phyloP scores from a whole-genome alignment of 148 eudicot genomes.

The Arbutus unedo region DNA sequence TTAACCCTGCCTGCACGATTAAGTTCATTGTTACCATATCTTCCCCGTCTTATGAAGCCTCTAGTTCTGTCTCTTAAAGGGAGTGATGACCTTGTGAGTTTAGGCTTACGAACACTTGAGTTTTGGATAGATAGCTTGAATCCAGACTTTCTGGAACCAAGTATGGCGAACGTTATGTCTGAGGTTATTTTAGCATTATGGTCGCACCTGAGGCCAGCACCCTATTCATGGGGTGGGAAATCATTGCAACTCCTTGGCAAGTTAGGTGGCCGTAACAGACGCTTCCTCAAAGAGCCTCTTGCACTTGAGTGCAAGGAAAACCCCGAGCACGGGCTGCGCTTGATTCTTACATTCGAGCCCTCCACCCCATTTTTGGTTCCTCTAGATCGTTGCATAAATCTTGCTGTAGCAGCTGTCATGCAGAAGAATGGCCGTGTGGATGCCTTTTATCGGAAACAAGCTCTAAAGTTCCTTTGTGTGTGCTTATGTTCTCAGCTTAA shows the following conservation, averaged over 20 bases:
- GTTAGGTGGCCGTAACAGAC: conserved; percentile 94
- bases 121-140: conserved; percentile 99
- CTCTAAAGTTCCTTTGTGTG: conserved; percentile 82
- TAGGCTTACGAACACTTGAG: conserved; percentile 90
- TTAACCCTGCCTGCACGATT: conserved; percentile 90
- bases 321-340: conserved; percentile 97
- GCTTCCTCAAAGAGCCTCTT: conserved; percentile 94
- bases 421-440: conserved; percentile 77
- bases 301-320: conserved; percentile 97
- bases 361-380: conserved; percentile 98
- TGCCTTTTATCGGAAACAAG: conserved; percentile 80
- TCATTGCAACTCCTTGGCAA: conserved; percentile 97
- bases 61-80: conserved; percentile 87
- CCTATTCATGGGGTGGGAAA: conserved; percentile 90
- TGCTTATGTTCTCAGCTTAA: conserved; percentile 92
- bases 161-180: conserved; percentile 98
- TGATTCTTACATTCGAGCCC: conserved; percentile 94
- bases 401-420: conserved; percentile 88
- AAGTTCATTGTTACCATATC: conserved; percentile 88
- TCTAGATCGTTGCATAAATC: conserved; percentile 93
- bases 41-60: conserved; percentile 98
- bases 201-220: conserved; percentile 92
- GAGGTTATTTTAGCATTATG: conserved; percentile 91
- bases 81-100: conserved; percentile 77
- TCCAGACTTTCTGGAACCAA: conserved; percentile 97